Conservation (phyloP, 2,329 filamentous ascomycete genomes). For the Penicillium sp. region DNA sequence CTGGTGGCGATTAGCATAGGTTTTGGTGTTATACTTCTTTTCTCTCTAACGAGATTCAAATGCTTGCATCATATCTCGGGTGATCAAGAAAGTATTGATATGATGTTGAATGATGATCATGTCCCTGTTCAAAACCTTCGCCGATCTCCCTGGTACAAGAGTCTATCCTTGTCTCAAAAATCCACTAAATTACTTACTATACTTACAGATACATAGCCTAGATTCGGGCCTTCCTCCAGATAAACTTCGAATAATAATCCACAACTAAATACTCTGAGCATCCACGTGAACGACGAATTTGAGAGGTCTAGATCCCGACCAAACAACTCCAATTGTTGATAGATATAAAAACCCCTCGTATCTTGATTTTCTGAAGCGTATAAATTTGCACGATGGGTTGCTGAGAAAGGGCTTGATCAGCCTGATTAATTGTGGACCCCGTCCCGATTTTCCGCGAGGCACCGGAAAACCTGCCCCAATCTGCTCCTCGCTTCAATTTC, state of each 20-base stretch:
- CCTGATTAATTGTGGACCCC: background rate
- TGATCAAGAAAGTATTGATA: background rate
- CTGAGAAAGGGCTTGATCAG: too few species aligned
- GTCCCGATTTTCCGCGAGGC: background rate
- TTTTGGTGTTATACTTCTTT: background rate
- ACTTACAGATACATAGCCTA: background rate
- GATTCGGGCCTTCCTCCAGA: background rate
- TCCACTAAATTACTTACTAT: background rate
- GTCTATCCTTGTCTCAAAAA: background rate
- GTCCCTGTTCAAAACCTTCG: background rate
- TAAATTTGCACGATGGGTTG: too few species aligned
- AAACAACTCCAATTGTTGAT: background rate
- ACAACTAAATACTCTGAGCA: background rate
- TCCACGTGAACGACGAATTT: background rate
- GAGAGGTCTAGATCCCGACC: background rate
- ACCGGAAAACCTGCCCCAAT: background rate
- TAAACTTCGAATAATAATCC: background rate
- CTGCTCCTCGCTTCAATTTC: background rate
- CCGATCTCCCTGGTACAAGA: background rate
- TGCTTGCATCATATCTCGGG: background rate
- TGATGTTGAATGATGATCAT: background rate
- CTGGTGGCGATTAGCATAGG: background rate
- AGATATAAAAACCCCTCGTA: background rate
- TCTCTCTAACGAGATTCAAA: background rate
- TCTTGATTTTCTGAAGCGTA: background rate